Evolutionary conservation across 2,329 filamentous ascomycete species (phyloP).

Genomic region (Ceratocystis ficicola): DNA sequence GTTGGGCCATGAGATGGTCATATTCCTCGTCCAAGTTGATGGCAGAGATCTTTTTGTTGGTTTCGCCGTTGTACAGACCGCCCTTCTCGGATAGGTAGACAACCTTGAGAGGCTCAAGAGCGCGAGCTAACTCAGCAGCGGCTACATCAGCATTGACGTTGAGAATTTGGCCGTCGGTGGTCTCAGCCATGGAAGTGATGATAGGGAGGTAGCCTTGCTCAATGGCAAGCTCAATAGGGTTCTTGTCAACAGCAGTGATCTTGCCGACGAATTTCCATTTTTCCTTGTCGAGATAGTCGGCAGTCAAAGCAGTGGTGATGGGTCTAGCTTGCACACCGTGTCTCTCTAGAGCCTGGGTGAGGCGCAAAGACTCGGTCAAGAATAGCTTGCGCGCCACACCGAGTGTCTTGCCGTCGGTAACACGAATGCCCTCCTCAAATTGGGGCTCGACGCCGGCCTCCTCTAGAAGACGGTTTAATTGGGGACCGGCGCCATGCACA

Average conservation of each 20-base stretch:
- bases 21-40: slow-evolving; percentile 98
- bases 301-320: slow-evolving; percentile 81
- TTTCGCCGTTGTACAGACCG: slow-evolving; percentile 83
- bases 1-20: slow-evolving; percentile 79
- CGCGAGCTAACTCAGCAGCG: slow-evolving; percentile 79
- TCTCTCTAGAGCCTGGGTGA: slow-evolving; percentile 79
- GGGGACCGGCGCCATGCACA: slow-evolving; percentile 86
- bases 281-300: slow-evolving; percentile 90
- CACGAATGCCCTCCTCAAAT: slow-evolving; percentile 90
- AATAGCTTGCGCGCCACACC: slow-evolving; percentile 85
- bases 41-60: slow-evolving; percentile 87
- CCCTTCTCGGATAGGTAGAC: slow-evolving; percentile 98
- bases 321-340: slow-evolving; percentile 82
- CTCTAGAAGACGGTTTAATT: slow-evolving; percentile 84
- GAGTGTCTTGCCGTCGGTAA: slow-evolving; percentile 91
- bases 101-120: slow-evolving; percentile 87
- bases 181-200: slow-evolving; percentile 92
- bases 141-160: slow-evolving; percentile 98
- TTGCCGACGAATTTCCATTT: slow-evolving; percentile 95
- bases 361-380: slow-evolving; percentile 85
- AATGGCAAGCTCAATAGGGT: slow-evolving; percentile 81
- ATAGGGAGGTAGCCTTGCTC: slow-evolving; percentile 84
- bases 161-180: slow-evolving; percentile 75
- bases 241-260: slow-evolving; percentile 83
- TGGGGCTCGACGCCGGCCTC: slow-evolving; percentile 86